phyloP scores from a whole-genome alignment of 2,329 filamentous ascomycete genomes.

The Sarocladium kiliense region DNA sequence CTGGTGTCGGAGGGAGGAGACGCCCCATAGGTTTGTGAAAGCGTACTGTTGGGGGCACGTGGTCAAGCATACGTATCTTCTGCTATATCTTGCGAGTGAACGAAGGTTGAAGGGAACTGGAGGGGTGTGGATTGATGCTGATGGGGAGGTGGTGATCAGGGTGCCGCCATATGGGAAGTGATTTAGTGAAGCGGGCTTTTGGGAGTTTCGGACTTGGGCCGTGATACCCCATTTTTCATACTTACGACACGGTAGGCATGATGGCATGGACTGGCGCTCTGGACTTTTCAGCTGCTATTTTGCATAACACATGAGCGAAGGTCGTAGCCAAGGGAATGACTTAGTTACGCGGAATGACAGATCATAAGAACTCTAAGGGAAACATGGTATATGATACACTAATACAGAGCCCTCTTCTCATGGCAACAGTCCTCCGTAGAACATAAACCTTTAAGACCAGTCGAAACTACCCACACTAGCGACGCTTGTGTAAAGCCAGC shows the following conservation, averaged over 20 bases:
- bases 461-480: background rate
- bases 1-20: slow-evolving; percentile 42
- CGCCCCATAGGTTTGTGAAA: slow-evolving; percentile 39
- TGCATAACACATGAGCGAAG: too few species aligned
- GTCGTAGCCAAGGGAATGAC: too few species aligned
- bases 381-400: slow-evolving; percentile 7
- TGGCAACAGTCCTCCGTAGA: background rate
- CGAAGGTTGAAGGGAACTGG: slow-evolving; percentile 53
- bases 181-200: slow-evolving; percentile 10
- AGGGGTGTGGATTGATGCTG: slow-evolving; percentile 62
- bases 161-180: slow-evolving; percentile 19
- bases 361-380: too few species aligned
- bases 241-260: too few species aligned
- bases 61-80: slow-evolving; percentile 65
- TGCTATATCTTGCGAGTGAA: slow-evolving; percentile 68
- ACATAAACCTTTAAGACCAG: background rate
- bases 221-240: too few species aligned
- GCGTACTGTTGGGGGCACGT: slow-evolving; percentile 77
- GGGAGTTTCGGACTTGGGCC: too few species aligned
- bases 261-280: background rate
- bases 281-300: background rate
- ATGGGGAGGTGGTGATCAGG: slow-evolving; percentile 46
- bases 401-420: background rate
- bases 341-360: too few species aligned
- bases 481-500: background rate